Evolutionary conservation across 139 green algal genomes (phyloP).

Genomic region (Ettlia oleoabundans): DNA sequence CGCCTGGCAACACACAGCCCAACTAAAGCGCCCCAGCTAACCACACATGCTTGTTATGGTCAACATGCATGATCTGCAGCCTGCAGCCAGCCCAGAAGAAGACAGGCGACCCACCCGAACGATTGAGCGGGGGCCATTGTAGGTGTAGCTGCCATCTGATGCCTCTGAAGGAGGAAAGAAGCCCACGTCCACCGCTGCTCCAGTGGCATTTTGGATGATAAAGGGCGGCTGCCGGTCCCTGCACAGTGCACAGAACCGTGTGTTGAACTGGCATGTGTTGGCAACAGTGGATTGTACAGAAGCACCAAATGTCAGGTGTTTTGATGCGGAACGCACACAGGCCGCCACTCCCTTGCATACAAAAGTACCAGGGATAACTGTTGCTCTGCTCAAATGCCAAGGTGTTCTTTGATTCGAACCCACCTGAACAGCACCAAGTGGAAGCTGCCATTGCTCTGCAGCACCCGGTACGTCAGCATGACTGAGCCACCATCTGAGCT

Average conservation of each 20-base stretch:
- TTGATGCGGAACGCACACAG: too few relatives aligned
- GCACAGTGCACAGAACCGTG: neutral
- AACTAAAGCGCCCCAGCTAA: too few relatives aligned
- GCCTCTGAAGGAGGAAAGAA: conserved; percentile 20
- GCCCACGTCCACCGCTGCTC: conserved; percentile 17
- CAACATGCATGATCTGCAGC: too few relatives aligned
- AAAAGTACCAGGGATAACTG: too few relatives aligned
- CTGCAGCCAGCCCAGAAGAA: too few relatives aligned
- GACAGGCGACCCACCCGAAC: conserved; percentile 1
- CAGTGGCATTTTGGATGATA: conserved; percentile 31
- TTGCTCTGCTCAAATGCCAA: too few relatives aligned
- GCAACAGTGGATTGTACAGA: too few relatives aligned
- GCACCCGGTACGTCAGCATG: conserved; percentile 40
- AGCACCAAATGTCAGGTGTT: too few relatives aligned
- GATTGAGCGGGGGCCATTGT: neutral
- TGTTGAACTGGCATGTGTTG: neutral
- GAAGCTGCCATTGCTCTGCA: conserved; percentile 7
- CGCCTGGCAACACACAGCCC: too few relatives aligned
- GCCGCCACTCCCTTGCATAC: too few relatives aligned
- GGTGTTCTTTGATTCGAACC: too few relatives aligned
- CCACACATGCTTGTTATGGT: too few relatives aligned
- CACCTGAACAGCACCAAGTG: conserved; percentile 53
- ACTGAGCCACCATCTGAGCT: neutral
- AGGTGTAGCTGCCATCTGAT: conserved; percentile 3
- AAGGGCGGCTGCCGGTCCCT: conserved; percentile 51